Evolutionary conservation across 108 stramenopile genomes (phyloP).

Genomic region (Nannochloropsis gaditana): DNA sequence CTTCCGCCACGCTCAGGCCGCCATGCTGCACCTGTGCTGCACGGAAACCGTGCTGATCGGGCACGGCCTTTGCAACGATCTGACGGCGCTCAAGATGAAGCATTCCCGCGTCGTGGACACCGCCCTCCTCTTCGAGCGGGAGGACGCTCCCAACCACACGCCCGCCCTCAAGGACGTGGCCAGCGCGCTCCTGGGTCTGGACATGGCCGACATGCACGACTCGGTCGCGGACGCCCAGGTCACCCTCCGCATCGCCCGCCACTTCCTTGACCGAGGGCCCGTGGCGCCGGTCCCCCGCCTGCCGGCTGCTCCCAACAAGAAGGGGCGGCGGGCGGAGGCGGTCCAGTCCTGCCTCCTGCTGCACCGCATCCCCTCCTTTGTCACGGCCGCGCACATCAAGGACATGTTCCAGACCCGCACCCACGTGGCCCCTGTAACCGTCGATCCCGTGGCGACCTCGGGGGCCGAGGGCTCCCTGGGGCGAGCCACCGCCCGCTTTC

Average conservation of each 20-base stretch:
- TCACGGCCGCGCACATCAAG: conserved; percentile 22
- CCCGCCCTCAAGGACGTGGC: conserved; percentile 39
- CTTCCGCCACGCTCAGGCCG: conserved; percentile 81
- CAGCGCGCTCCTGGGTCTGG: conserved; percentile 23
- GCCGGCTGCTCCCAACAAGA: neutral
- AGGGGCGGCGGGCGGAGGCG: conserved; percentile 18
- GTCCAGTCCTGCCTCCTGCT: conserved; percentile 23
- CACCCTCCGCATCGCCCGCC: neutral
- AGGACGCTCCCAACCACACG: conserved; percentile 15
- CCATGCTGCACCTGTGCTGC: conserved; percentile 80
- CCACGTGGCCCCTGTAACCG: conserved; percentile 18
- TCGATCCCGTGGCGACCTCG: neutral
- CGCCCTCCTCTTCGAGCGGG: conserved; percentile 61
- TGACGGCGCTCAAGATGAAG: conserved; percentile 72
- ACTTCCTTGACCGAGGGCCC: neutral
- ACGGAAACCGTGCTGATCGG: conserved; percentile 79
- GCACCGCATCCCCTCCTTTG: conserved; percentile 28
- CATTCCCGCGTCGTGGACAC: conserved; percentile 76
- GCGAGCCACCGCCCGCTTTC: conserved; percentile 20
- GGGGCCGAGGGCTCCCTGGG: neutral
- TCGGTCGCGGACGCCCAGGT: conserved; percentile 41
- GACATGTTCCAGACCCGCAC: conserved; percentile 30
- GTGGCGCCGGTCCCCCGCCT: conserved; percentile 28
- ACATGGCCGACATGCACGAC: conserved; percentile 31
- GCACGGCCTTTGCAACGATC: conserved; percentile 86